Conservation (phyloP, 2,329 filamentous ascomycete species). For the Arthrobotrys entomopaga region DNA sequence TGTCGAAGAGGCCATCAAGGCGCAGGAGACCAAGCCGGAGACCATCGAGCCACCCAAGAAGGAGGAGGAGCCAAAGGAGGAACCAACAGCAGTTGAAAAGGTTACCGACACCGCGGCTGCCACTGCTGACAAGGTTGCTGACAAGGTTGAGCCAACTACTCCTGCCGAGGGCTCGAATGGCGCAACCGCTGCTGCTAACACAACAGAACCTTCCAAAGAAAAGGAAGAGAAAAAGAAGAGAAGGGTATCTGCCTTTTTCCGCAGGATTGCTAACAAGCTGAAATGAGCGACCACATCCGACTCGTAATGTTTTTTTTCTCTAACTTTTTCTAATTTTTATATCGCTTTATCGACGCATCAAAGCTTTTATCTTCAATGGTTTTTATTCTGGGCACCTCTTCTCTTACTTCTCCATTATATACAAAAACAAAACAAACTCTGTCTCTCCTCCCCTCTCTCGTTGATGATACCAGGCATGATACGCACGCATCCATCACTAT, state of each 20-base stretch:
- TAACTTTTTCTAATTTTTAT: constrained; percentile 3
- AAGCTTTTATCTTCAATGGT: constrained; percentile 39
- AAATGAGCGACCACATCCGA: constrained; percentile 27
- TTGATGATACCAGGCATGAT: constrained; percentile 56
- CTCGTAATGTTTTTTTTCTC: constrained; percentile 4
- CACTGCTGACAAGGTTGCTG: constrained; percentile 26
- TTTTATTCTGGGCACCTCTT: constrained; percentile 22
- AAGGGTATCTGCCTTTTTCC: constrained; percentile 47
- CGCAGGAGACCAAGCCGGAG: constrained; percentile 40
- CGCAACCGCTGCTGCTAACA: not conserved
- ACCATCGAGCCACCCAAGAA: constrained; percentile 33
- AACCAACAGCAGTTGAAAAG: constrained; percentile 21
- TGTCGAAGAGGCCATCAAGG: constrained; percentile 67
- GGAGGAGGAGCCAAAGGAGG: constrained; percentile 22
- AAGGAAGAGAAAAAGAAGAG: constrained; percentile 53
- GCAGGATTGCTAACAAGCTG: constrained; percentile 35
- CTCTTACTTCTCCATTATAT: constrained; percentile 16
- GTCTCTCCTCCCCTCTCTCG: constrained; percentile 8
- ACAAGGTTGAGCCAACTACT: constrained; percentile 33
- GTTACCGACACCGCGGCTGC: not conserved
- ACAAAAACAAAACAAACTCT: constrained; percentile 7
- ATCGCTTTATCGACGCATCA: constrained; percentile 20
- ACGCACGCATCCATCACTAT: constrained; percentile 14
- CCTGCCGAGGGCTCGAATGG: constrained; percentile 20
- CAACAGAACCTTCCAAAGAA: constrained; percentile 2